These are phyloP conservation scores for Boletus edulis DNA, from an alignment of 768 basidiomycete species.

Conservation along the genomic window DNA sequence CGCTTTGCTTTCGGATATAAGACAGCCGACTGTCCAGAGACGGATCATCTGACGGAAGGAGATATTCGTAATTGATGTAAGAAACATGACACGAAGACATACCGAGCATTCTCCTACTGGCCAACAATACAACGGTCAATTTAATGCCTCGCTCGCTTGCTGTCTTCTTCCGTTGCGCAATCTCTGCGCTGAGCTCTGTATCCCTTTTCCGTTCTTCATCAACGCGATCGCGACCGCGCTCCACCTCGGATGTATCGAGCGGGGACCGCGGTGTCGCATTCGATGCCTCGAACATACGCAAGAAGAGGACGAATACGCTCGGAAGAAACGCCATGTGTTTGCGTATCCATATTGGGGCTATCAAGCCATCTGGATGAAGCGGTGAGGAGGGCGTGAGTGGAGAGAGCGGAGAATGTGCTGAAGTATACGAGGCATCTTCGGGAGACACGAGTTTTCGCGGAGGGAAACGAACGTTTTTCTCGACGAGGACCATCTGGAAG, in stretches of 20 bases:
- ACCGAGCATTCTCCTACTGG: conserved; percentile 88
- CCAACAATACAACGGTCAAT: conserved; percentile 89
- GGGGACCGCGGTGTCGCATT: conserved; percentile 46
- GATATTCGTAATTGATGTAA: neutral
- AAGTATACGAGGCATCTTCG: conserved; percentile 54
- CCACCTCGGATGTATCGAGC: conserved; percentile 51
- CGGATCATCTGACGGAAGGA: conserved; percentile 65
- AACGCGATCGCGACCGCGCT: conserved; percentile 54
- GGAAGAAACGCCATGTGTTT: conserved; percentile 93
- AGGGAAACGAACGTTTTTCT: conserved; percentile 81
- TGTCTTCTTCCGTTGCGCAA: conserved; percentile 74
- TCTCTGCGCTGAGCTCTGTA: conserved; percentile 72
- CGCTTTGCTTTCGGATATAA: conserved; percentile 82
- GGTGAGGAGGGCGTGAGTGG: conserved; percentile 88
- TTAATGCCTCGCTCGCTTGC: conserved; percentile 88
- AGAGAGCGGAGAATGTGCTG: conserved; percentile 87
- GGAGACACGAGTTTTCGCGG: conserved; percentile 71
- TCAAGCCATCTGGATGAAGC: conserved; percentile 89
- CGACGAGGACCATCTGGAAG: conserved; percentile 84
- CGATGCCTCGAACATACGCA: conserved; percentile 74
- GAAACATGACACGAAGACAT: conserved; percentile 19
- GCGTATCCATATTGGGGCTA: conserved; percentile 97
- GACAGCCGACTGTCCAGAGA: conserved; percentile 80
- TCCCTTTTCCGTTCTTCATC: conserved; percentile 74
- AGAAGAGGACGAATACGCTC: conserved; percentile 89